These are phyloP conservation scores for Zopfia rhizophila DNA, from an alignment of 2,329 filamentous ascomycete species.

Conservation along the genomic window DNA sequence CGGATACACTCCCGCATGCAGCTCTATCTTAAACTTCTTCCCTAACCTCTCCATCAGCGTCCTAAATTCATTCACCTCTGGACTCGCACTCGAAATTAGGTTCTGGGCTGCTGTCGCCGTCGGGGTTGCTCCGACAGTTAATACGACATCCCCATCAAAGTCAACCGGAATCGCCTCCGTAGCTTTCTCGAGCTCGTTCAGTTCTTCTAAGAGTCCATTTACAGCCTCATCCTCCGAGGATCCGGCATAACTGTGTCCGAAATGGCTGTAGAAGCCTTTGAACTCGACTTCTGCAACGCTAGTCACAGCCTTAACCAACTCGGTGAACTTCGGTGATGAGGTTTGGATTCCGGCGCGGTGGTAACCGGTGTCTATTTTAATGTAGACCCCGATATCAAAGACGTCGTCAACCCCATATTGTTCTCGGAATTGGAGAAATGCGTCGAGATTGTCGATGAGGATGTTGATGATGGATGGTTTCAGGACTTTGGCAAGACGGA, in stretches of 20 bases:
- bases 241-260: conserved; percentile 74
- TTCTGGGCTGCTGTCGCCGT: conserved; percentile 75
- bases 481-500: conserved; percentile 65
- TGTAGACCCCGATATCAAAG: conserved; percentile 64
- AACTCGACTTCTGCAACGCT: conserved; percentile 51
- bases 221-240: conserved; percentile 68
- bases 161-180: conserved; percentile 51
- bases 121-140: conserved; percentile 81
- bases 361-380: conserved; percentile 81
- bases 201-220: conserved; percentile 68
- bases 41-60: conserved; percentile 52
- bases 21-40: conserved; percentile 62
- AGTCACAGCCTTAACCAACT: conserved; percentile 61
- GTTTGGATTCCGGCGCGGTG: conserved; percentile 74
- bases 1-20: conserved; percentile 82
- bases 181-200: conserved; percentile 63
- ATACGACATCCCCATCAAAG: conserved; percentile 53
- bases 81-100: conserved; percentile 55
- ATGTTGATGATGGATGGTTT: conserved; percentile 67
- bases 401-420: conserved; percentile 27
- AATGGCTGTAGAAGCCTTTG: conserved; percentile 77
- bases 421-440: conserved; percentile 58
- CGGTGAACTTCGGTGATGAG: conserved; percentile 57
- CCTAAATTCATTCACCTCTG: conserved; percentile 53
- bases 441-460: conserved; percentile 73